These are phyloP conservation scores for Glutinoglossum americanum DNA, from an alignment of 495 filamentous ascomycete genomes.

Conservation along the genomic window DNA sequence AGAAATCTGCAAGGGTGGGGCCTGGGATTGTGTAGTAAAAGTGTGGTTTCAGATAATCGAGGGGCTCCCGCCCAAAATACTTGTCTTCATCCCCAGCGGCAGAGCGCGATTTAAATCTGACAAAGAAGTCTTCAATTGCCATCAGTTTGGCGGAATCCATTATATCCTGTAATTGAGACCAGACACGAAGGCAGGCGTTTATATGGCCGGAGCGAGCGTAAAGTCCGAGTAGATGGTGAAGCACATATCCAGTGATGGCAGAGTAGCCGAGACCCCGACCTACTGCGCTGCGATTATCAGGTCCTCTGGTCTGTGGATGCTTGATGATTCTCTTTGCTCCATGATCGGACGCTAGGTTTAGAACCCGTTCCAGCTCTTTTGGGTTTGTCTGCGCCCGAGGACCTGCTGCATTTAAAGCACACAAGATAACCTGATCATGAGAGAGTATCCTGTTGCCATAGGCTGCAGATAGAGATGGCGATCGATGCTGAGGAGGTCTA, in stretches of 20 bases:
- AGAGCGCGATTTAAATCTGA: not conserved
- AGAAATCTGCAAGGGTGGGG: conserved; percentile 24
- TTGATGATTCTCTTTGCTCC: conserved; percentile 14
- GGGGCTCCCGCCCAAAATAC: not conserved
- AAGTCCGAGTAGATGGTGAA: not conserved
- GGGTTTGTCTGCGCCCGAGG: conserved; percentile 21
- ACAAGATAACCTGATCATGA: conserved; percentile 28
- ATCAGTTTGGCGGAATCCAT: not conserved
- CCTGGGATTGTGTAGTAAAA: conserved; percentile 21
- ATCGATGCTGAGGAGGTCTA: not conserved
- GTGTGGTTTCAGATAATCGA: not conserved
- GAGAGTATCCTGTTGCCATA: conserved; percentile 16
- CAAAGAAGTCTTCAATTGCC: not conserved
- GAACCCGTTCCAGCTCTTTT: conserved; percentile 19
- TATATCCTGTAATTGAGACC: not conserved
- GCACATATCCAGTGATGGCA: not conserved
- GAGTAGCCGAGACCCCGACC: not conserved
- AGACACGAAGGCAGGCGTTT: not conserved
- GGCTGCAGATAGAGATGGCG: not conserved
- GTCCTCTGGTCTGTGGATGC: not conserved
- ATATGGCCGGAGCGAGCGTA: not conserved
- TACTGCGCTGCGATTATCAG: not conserved
- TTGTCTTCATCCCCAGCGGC: not conserved
- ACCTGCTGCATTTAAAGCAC: conserved; percentile 27
- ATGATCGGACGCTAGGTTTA: conserved; percentile 17